Base-by-base conservation (phyloP, 1,284 basidiomycete genomes). In the Neolentinus lepideus region DNA sequence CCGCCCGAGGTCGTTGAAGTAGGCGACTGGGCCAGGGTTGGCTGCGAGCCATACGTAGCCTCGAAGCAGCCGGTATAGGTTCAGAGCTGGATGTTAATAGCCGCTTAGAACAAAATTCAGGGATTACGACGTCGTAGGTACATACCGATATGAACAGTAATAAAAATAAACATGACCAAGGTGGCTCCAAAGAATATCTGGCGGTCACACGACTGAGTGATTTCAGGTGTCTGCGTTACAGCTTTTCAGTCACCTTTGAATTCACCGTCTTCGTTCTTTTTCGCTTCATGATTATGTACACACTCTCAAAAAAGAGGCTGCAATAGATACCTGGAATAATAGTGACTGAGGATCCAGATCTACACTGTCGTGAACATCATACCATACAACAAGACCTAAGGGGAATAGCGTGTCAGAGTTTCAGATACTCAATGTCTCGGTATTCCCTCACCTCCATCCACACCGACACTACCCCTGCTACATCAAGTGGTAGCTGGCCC, bases 41-140 rank as follows among this genome's bases (percentile, higher is more conserved):
- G 57, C 58, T 12, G 56, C 55, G 21, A 66, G 59, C 48, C 59
- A 61, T 12, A 70, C 62, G 51, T 64, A 70, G 1, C 62, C 68
- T 38, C 63, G 57, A 9, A 69, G 54, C 35, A 68, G 55, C 16
- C 68, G 63, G 56, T 63, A 64, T 22, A 69, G 59, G 57, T 67
- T 68, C 55, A 69, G 55, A 25, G 57, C 68, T 68, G 29, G 8
- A 27, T 19, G 16, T 55, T 26, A 29, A 9, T 9, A 35, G 33
- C 16, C n/a, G n/a, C n/a, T n/a, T n/a, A n/a, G n/a, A n/a, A n/a
- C n/a, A n/a, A n/a, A n/a, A n/a, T n/a, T n/a, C n/a, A n/a, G n/a
- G n/a, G n/a, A n/a, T n/a, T n/a, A n/a, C n/a, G n/a, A n/a, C 6
- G 29, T 31, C 12, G 29, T 31, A 31, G 12, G 29, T 8, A 4